Evolutionary conservation across 768 basidiomycete genomes (phyloP).

Genomic region (Dacryopinax spathularia): DNA sequence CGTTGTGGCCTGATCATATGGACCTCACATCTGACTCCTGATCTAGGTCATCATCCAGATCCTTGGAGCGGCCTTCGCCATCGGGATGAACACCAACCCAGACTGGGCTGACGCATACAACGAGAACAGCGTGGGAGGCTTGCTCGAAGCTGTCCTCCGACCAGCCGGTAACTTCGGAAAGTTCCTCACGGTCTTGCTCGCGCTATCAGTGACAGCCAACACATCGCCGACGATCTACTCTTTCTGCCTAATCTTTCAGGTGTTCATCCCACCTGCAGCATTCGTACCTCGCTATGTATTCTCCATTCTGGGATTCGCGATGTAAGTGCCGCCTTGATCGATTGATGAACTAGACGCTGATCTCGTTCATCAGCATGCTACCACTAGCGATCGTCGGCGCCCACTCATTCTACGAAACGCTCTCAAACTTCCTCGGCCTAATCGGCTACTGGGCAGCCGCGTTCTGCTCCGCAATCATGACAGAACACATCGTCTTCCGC

Average conservation of each 20-base stretch:
- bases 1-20: neutral
- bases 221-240: constrained; percentile 76
- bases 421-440: constrained; percentile 54
- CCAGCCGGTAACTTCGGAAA: constrained; percentile 56
- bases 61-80: constrained; percentile 54
- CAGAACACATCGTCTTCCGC: constrained; percentile 57
- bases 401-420: constrained; percentile 45
- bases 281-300: constrained; percentile 57
- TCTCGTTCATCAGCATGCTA: constrained; percentile 33
- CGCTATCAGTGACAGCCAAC: constrained; percentile 65
- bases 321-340: constrained; percentile 33
- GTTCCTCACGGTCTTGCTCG: constrained; percentile 54
- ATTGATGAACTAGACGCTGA: neutral
- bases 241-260: constrained; percentile 57
- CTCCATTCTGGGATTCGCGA: constrained; percentile 46
- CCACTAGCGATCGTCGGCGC: constrained; percentile 58
- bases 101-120: constrained; percentile 44
- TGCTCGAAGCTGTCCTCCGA: constrained; percentile 45
- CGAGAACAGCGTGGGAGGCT: constrained; percentile 43
- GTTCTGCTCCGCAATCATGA: constrained; percentile 44
- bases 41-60: constrained; percentile 32
- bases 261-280: constrained; percentile 44
- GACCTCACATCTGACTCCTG: neutral
- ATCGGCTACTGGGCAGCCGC: constrained; percentile 45
- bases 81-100: constrained; percentile 40